Base-by-base conservation (phyloP, 345 rosid species). In the Moringa oleifera region DNA sequence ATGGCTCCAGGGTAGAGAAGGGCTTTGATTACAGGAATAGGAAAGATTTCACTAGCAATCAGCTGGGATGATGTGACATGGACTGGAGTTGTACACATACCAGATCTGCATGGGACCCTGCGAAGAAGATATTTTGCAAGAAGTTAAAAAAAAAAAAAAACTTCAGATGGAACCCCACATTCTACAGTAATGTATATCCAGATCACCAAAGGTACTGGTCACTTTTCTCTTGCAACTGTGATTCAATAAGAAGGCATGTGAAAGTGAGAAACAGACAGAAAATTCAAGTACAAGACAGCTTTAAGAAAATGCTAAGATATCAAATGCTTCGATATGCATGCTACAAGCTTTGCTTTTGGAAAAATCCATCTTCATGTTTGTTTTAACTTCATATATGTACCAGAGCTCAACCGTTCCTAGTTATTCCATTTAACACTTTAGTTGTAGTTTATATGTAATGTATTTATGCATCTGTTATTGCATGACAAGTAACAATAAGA, bases 61-160 rank as follows among this genome's bases (percentile, higher is more conserved):
- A 94, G 76, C 78, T 94, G 97, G 54, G 96, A 94, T 11, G 97
- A 88, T 63, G 96, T 90, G 61, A 90, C 96, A 56, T 94, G 97
- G 68, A 90, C 78, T 15, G 97, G 99, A 0, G 97, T 70, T 7
- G 74, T 72, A 74, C 99, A 93, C 88, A 94, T 81, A 51, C 99
- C 95, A 64, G 97, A 77, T 81, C 96, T 78, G 81, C 99, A 94
- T 19, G 89, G 85, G 25, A 88, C 82, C 88, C 96, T 90, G 79
- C 53, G 46, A 36, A 15, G 58, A 55, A 58, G 2, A 41, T 5
- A 41, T 1, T 7, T 41, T n/a, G 1, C 2, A 41, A 41, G 12
- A 9, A 41, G 17, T 41, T 41, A 41, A 41, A 33, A n/a, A n/a
- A n/a, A n/a, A n/a, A 3, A 28, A 1, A 4, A 41, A 41, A 41